A percentile compares a stretch with the other conserved stretches of the same genome.
These are phyloP conservation scores for Hepatocystis sp. DNA, from an alignment of 169 alveolate genomes.

Conservation along the genomic window DNA sequence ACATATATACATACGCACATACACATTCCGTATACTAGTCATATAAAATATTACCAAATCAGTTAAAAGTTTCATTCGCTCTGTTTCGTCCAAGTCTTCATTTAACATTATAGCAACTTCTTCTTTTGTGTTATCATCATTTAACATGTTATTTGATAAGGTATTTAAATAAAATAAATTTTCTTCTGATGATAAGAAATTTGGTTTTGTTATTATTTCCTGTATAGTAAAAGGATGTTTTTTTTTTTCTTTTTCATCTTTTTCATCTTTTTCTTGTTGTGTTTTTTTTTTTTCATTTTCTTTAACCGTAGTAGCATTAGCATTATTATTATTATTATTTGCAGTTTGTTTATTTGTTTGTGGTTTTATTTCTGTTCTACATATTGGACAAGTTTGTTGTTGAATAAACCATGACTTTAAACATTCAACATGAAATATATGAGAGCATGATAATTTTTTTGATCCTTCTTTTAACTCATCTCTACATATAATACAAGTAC, in stretches of 20 bases:
- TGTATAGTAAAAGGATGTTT: conserved; percentile 15
- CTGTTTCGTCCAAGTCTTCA: conserved; percentile 13
- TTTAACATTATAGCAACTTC: background rate
- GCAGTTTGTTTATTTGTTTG: background rate
- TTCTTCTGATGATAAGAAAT: conserved; percentile 12
- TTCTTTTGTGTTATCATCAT: background rate
- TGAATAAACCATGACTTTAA: conserved; percentile 90
- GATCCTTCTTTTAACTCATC: conserved; percentile 86
- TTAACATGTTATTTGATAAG: too few relatives aligned
- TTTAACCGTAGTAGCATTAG: too few relatives aligned
- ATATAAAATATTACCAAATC: conserved; percentile 29
- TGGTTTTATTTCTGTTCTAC: conserved; percentile 81
- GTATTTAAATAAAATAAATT: conserved; percentile 13
- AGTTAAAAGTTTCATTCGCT: conserved; percentile 23
- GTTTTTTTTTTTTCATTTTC: conserved; percentile 9
- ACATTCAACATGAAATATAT: conserved; percentile 87
- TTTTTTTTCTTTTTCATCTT: conserved; percentile 25
- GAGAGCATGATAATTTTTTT: conserved; percentile 90
- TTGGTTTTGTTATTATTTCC: conserved; percentile 47
- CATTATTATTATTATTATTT: background rate
- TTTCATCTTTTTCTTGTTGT: background rate
- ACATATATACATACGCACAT: background rate
- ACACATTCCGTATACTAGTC: too few relatives aligned
- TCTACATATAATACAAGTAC: conserved; percentile 91
- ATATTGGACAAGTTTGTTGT: conserved; percentile 89